Conservation (phyloP, 2,329 filamentous ascomycete species). For the Periconia macrospinosa region DNA sequence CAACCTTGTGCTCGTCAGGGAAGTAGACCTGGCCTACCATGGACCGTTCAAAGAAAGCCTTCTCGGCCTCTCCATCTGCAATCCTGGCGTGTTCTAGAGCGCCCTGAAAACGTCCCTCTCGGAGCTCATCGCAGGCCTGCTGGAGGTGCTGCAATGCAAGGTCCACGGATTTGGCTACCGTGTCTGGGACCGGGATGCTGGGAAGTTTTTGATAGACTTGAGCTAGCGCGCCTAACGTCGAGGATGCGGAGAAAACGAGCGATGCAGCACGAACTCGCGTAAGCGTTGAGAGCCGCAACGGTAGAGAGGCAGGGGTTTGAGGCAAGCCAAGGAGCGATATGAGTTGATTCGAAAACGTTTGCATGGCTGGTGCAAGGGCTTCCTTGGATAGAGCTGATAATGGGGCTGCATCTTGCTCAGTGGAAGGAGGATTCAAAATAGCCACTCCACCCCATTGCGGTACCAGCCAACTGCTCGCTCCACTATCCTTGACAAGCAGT, state of each 20-base stretch:
- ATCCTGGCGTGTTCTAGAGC: slow-evolving; percentile 80
- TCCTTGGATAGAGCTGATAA: slow-evolving; percentile 61
- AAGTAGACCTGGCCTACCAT: slow-evolving; percentile 99
- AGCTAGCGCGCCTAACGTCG: slow-evolving; percentile 89
- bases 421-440: slow-evolving; percentile 62
- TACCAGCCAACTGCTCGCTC: slow-evolving; percentile 81
- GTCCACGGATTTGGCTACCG: slow-evolving; percentile 82
- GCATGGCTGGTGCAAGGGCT: slow-evolving; percentile 75
- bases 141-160: slow-evolving; percentile 78
- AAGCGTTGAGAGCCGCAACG: slow-evolving; percentile 81
- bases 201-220: slow-evolving; percentile 78
- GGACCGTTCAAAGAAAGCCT: slow-evolving; percentile 96
- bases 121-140: slow-evolving; percentile 72
- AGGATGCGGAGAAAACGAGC: slow-evolving; percentile 84
- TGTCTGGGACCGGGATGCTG: slow-evolving; percentile 86
- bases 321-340: slow-evolving; percentile 86
- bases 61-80: slow-evolving; percentile 86
- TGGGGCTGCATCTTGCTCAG: slow-evolving; percentile 32
- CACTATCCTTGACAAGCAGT: slow-evolving; percentile 61
- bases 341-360: slow-evolving; percentile 89
- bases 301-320: slow-evolving; percentile 74
- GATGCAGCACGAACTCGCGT: slow-evolving; percentile 84
- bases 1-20: slow-evolving; percentile 96
- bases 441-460: slow-evolving; percentile 90
- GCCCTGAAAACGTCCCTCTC: slow-evolving; percentile 60